phyloP scores from a whole-genome alignment of 225 moss, liverwort and hornwort genomes.

The Pseudisothecium myosuroides region DNA sequence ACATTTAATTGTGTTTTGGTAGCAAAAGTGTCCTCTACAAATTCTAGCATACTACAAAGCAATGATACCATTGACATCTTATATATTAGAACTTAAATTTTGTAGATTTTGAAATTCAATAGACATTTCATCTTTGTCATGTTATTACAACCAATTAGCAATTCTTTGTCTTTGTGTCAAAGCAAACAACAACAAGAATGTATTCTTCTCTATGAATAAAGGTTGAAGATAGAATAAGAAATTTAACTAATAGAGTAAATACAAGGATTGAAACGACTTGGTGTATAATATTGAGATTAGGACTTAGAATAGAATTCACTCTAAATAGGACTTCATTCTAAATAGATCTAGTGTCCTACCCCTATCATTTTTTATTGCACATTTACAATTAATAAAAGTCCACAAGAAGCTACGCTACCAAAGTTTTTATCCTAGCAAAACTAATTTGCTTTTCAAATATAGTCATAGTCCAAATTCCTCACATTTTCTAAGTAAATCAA shows the following conservation, averaged over 20 bases:
- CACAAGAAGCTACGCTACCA: background rate
- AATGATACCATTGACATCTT: background rate
- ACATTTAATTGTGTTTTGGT: background rate
- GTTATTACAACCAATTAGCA: background rate
- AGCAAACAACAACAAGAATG: background rate
- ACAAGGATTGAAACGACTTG: background rate
- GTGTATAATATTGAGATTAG: background rate
- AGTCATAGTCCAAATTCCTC: background rate
- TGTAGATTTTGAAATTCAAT: background rate
- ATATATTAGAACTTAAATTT: background rate
- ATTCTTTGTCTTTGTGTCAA: too few relatives aligned
- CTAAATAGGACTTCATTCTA: background rate
- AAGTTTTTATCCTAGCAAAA: rapidly evolving
- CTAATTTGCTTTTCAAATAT: too few relatives aligned
- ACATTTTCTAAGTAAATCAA: background rate
- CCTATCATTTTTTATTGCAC: background rate
- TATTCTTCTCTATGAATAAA: background rate
- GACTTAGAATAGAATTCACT: background rate
- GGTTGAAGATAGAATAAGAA: too few relatives aligned
- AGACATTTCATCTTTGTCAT: background rate
- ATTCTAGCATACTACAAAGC: background rate
- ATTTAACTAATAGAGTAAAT: background rate
- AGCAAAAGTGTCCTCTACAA: rapidly evolving
- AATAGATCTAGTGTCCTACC: background rate
- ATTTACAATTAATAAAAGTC: background rate